Evolutionary conservation across 1,284 basidiomycete genomes (phyloP), one percentile per base, ranked within the genome.

Genomic region (Wolfiporia cocos): DNA sequence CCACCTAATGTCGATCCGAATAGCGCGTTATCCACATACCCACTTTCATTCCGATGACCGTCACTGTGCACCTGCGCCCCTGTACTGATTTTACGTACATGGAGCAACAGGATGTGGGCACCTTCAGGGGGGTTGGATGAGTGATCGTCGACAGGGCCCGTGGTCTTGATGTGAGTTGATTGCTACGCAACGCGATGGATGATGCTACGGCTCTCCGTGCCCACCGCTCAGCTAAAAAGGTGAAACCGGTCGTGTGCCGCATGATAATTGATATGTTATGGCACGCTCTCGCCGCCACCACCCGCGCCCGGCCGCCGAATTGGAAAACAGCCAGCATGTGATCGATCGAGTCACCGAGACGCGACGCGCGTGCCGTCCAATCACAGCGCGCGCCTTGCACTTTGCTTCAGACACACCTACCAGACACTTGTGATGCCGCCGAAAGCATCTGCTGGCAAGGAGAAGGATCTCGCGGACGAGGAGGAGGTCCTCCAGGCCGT

Each of bases 401-500:
- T 4, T 15, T 18, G 18, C 19, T 7, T 43, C 23, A 11, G 26
- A 24, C 30, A n/a, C 30, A 40, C 19, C 20, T 17, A 29, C 23
- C 28, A 19, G 15, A n/a, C 29, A 23, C n/a, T 22, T 46, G 48
- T 35, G 39, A 86, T 87, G 84, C 68, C 78, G 3, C 75, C 82
- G 17, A 87, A 86, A 63, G 61, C 66, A n/a, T 65, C 68, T 24
- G 54, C 63, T 32, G 69, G 67, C 21, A 84, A 82, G 54, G 81
- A 84, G 50, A 81, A 79, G 44, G 54, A 57, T 42, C 59, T 80
- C 9, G 68, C 74, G 15, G 71, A 70, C 37, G 85, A 92, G 33
- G 86, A 90, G 47, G 82, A 92, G 33, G 77, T 87, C 22, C 68
- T 97, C 2, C 92, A 95, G 57, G 93, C 93, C 26, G 88, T 97